Conservation (phyloP, 2,329 filamentous ascomycete genomes). For the Colletotrichum ledebouriae region DNA sequence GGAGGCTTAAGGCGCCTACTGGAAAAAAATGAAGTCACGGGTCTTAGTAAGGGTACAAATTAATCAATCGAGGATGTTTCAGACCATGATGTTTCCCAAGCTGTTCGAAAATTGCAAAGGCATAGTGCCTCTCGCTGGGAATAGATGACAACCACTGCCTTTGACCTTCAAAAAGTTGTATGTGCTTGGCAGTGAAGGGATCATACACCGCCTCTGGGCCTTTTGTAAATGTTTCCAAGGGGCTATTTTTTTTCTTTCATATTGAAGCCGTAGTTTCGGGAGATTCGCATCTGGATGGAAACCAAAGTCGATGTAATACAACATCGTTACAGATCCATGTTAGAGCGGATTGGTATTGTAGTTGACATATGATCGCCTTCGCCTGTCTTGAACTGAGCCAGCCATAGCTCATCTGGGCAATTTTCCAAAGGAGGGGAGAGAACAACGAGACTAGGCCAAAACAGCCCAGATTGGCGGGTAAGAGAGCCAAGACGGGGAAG, state of each 20-base stretch:
- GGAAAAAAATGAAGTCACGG: too few species aligned
- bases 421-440: constrained; percentile 6
- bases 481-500: too few species aligned
- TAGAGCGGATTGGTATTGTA: background rate
- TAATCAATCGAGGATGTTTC: too few species aligned
- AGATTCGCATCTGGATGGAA: background rate
- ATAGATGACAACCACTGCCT: too few species aligned
- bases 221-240: background rate
- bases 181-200: too few species aligned
- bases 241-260: background rate
- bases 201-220: background rate
- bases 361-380: constrained; percentile 1
- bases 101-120: too few species aligned
- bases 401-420: background rate
- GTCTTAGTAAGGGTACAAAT: background rate
- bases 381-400: background rate
- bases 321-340: background rate
- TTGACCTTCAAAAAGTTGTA: too few species aligned
- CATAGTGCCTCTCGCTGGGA: too few species aligned
- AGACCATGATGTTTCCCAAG: too few species aligned
- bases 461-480: too few species aligned
- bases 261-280: background rate
- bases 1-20: constrained; percentile 7
- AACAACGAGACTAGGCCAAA: background rate
- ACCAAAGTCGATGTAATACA: background rate